Conservation (phyloP, 768 basidiomycete species). For the Exidia glandulosa region DNA sequence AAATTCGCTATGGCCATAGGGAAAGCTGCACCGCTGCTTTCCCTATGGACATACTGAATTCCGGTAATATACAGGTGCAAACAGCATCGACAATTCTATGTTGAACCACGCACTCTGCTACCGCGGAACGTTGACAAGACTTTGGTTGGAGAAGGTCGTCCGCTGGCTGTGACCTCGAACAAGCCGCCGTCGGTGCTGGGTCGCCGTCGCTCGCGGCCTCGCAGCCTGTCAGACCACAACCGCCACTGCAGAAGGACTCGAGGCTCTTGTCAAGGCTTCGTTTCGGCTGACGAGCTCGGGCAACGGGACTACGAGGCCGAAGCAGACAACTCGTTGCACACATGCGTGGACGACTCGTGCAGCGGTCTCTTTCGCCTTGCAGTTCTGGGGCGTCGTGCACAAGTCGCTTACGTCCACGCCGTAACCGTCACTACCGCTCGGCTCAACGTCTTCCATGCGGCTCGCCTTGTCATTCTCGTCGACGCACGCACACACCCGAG, state of each 20-base stretch:
- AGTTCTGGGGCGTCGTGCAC: background rate
- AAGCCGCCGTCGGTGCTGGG: background rate
- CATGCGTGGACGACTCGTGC: constrained; percentile 7
- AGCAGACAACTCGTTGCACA: background rate
- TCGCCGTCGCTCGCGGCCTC: background rate
- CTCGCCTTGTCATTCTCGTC: too few species aligned
- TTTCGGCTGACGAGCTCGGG: constrained; percentile 7
- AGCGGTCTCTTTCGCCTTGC: constrained; percentile 8
- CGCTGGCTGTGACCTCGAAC: background rate
- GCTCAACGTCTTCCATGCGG: constrained; percentile 30
- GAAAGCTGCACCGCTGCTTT: too few species aligned
- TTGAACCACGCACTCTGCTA: constrained; percentile 75
- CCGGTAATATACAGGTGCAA: too few species aligned
- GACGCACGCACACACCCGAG: too few species aligned
- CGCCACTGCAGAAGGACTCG: background rate
- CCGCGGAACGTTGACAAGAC: constrained; percentile 47
- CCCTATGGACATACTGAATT: too few species aligned
- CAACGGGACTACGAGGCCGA: constrained; percentile 7
- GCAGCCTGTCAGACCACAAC: background rate
- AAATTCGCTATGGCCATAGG: too few species aligned
- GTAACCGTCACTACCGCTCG: constrained; percentile 28
- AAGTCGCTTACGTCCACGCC: constrained; percentile 27
- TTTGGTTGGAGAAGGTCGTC: constrained; percentile 60
- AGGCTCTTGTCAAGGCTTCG: background rate
- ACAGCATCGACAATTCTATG: constrained; percentile 98